These are phyloP conservation scores for Kregervanrija pseudodelftensis DNA, from an alignment of 805 yeast species.

Conservation along the genomic window DNA sequence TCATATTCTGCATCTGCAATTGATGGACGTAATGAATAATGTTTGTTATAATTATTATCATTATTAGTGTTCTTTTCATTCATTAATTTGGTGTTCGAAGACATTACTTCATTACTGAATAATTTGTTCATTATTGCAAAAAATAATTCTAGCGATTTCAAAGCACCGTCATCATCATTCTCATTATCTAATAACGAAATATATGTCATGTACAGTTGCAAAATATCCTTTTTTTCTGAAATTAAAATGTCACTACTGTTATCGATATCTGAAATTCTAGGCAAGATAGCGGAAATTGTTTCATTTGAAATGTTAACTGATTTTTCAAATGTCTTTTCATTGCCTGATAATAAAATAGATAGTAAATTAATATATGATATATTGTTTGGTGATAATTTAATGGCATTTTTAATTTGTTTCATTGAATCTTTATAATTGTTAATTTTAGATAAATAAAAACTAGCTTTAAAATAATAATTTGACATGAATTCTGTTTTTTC, in stretches of 20 bases:
- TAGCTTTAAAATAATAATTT: constrained; percentile 36
- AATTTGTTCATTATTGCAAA: constrained; percentile 47
- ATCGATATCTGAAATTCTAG: too few species aligned
- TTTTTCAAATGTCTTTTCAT: constrained; percentile 37
- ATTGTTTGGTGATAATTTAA: constrained; percentile 46
- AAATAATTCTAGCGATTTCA: constrained; percentile 46
- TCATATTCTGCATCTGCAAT: constrained; percentile 7
- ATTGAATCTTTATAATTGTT: constrained; percentile 37
- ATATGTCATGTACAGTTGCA: constrained; percentile 70
- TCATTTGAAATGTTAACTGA: constrained; percentile 42
- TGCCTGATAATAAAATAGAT: constrained; percentile 54
- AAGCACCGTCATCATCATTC: too few species aligned
- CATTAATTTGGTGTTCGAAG: background rate
- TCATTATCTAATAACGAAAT: constrained; percentile 55
- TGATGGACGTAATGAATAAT: constrained; percentile 7
- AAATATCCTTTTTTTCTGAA: constrained; percentile 37
- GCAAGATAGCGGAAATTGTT: too few species aligned
- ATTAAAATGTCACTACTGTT: constrained; percentile 3
- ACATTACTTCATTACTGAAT: constrained; percentile 10
- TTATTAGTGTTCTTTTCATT: background rate
- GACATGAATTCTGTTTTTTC: constrained; percentile 13
- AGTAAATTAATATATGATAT: constrained; percentile 63
- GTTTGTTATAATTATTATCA: background rate
- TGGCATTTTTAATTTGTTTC: constrained; percentile 37
- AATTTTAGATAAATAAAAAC: constrained; percentile 39